Conservation (phyloP, 805 yeast species). For the Wickerhamiella musiphila region DNA sequence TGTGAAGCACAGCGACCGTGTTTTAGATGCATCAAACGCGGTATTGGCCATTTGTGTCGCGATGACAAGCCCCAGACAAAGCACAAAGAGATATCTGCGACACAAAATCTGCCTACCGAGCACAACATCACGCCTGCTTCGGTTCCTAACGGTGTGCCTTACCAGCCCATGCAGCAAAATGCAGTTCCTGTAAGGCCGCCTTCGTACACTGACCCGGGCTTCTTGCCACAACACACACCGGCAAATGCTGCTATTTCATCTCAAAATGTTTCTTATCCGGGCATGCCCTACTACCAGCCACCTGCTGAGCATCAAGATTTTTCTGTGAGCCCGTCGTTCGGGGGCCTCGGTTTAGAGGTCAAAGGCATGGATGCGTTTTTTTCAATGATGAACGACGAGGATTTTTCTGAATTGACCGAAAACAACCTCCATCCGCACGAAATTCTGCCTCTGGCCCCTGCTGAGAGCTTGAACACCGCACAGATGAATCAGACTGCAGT, state of each 20-base stretch:
- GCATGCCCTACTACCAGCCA: too few species aligned
- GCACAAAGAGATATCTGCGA: not conserved
- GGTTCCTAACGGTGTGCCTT: not conserved
- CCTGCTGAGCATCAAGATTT: too few species aligned
- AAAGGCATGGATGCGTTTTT: conserved; percentile 7
- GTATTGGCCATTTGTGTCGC: conserved; percentile 74
- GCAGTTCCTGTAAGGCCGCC: too few species aligned
- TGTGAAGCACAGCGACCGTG: conserved; percentile 72
- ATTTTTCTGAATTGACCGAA: conserved; percentile 11
- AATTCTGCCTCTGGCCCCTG: not conserved
- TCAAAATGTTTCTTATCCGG: too few species aligned
- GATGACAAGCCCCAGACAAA: conserved; percentile 29
- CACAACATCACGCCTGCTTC: not conserved
- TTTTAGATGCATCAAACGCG: conserved; percentile 67
- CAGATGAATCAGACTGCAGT: not conserved
- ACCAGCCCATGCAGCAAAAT: too few species aligned
- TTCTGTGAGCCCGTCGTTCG: too few species aligned
- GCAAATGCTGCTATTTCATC: too few species aligned
- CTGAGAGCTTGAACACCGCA: not conserved
- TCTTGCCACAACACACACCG: too few species aligned
- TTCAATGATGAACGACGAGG: conserved; percentile 11
- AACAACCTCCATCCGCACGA: too few species aligned
- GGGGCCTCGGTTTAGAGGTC: not conserved
- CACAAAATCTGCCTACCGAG: not conserved
- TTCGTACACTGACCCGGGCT: too few species aligned